Base-by-base conservation (phyloP, 1,284 basidiomycete species). In the Ustilago curta region DNA sequence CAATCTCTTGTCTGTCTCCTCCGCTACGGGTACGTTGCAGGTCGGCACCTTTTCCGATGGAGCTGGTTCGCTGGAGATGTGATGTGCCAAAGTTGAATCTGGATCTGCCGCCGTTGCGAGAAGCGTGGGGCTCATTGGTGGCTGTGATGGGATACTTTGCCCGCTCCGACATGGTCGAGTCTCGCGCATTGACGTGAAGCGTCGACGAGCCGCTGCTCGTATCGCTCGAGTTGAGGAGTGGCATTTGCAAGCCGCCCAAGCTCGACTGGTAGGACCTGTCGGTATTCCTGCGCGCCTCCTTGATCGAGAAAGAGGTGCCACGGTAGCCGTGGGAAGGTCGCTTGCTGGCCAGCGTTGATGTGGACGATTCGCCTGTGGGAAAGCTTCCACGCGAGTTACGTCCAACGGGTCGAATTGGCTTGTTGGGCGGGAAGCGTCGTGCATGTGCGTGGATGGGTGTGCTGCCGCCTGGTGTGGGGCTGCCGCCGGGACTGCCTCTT, bases 121-220 rank as follows among this genome's bases (percentile, higher is more conserved):
- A 39, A 18, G 53, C 11, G 19, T 1, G 39, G 3, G 59, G 43
- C 25, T 69, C 55, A 50, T 66, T 61, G 43, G 58, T 59, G 8
- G 71, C 51, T 6, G 62, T 69, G 61, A 74, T 69, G 8, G 62
- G 70, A 53, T 75, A 66, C 50, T 52, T 58, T 39, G 67, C 72
- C 23, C 67, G 63, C 40, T 75, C 72, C 49, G 63, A 62, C 68
- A 67, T 75, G 56, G 61, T 37, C 51, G 55, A 45, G 29, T 70
- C 72, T 35, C 54, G 53, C n/a, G 58, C 55, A n/a, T 60, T 67
- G 44, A 64, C 37, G 21, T 63, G 72, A 53, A 75, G 50, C 3
- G 63, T 54, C n/a, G 61, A 64, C 2, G 72, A 76, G 31, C 73
- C 73, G 31, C 73, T 76, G 58, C 60, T 63, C 12, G 64, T 65